A percentile compares a stretch with the other conserved stretches of the same genome.
These are phyloP conservation scores for Phytophthora constricta DNA, from an alignment of 352 stramenopile genomes.

Conservation along the genomic window DNA sequence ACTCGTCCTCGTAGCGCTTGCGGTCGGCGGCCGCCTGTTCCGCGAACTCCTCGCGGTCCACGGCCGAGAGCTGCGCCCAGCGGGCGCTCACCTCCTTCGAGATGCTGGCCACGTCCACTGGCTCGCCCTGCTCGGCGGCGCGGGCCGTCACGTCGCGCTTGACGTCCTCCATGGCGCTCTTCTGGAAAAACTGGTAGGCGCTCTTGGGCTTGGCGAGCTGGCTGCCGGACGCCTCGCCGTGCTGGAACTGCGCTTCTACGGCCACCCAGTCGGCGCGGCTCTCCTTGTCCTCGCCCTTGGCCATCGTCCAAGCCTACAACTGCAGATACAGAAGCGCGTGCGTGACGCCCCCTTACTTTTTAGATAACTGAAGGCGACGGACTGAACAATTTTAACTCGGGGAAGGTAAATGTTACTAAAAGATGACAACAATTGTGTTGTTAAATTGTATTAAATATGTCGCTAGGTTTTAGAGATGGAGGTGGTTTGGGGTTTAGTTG, in stretches of 20 bases:
- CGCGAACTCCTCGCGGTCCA: slow-evolving; percentile 75
- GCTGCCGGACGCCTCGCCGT: slow-evolving; percentile 25
- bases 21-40: slow-evolving; percentile 66
- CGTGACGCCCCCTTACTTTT: not conserved
- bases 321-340: not conserved
- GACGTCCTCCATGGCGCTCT: slow-evolving; percentile 68
- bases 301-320: slow-evolving; percentile 26
- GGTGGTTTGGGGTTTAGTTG: too few species aligned
- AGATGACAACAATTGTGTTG: too few species aligned
- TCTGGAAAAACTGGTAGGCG: slow-evolving; percentile 85
- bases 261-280: slow-evolving; percentile 80
- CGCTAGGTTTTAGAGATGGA: not conserved
- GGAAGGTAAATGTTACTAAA: not conserved
- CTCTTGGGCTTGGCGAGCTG: slow-evolving; percentile 75
- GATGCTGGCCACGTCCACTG: slow-evolving; percentile 68
- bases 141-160: slow-evolving; percentile 56
- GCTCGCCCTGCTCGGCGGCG: slow-evolving; percentile 54
- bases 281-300: slow-evolving; percentile 56
- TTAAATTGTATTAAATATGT: too few species aligned
- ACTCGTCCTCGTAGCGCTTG: slow-evolving; percentile 80
- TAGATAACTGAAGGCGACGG: too few species aligned
- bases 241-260: slow-evolving; percentile 82
- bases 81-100: slow-evolving; percentile 80
- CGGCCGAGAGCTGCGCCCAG: slow-evolving; percentile 70
- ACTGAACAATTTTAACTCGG: too few species aligned